phyloP scores from a whole-genome alignment of 495 filamentous ascomycete species.

The Aspergillus bridgeri region DNA sequence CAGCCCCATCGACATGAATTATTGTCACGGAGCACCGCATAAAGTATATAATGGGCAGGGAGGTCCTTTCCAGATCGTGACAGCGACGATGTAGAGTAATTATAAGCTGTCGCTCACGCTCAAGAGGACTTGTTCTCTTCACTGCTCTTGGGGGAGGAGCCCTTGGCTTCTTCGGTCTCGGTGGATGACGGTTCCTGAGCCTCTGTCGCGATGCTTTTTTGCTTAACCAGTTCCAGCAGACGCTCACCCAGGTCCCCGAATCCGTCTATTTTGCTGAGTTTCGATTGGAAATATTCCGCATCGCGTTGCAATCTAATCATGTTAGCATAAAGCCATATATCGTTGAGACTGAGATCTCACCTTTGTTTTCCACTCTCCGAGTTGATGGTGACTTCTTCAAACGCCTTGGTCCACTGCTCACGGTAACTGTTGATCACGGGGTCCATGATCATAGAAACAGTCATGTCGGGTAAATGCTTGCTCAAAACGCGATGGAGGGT shows the following conservation, averaged over 20 bases:
- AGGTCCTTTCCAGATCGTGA: neutral
- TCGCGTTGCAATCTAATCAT: slow-evolving; percentile 70
- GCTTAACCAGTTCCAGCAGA: slow-evolving; percentile 63
- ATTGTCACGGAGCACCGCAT: neutral
- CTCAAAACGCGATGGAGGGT: slow-evolving; percentile 84
- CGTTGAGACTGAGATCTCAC: slow-evolving; percentile 46
- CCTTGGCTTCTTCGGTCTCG: neutral
- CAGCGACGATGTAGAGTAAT: neutral
- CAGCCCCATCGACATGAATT: neutral
- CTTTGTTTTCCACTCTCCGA: slow-evolving; percentile 66
- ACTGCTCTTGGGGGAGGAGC: slow-evolving; percentile 2
- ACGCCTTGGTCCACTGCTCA: slow-evolving; percentile 75
- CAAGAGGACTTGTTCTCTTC: neutral
- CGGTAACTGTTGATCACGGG: slow-evolving; percentile 86
- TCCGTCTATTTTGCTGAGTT: slow-evolving; percentile 76
- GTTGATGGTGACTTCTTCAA: slow-evolving; percentile 61
- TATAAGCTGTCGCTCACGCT: neutral
- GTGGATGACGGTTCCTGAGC: slow-evolving; percentile 3
- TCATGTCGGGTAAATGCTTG: slow-evolving; percentile 77
- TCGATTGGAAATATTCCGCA: slow-evolving; percentile 68
- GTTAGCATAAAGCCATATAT: slow-evolving; percentile 15
- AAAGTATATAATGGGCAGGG: neutral
- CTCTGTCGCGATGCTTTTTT: slow-evolving; percentile 45
- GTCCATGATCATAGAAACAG: slow-evolving; percentile 80
- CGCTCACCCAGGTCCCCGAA: slow-evolving; percentile 66